Conservation (phyloP, 148 eudicot species). For the Amaranthus palmeri region DNA sequence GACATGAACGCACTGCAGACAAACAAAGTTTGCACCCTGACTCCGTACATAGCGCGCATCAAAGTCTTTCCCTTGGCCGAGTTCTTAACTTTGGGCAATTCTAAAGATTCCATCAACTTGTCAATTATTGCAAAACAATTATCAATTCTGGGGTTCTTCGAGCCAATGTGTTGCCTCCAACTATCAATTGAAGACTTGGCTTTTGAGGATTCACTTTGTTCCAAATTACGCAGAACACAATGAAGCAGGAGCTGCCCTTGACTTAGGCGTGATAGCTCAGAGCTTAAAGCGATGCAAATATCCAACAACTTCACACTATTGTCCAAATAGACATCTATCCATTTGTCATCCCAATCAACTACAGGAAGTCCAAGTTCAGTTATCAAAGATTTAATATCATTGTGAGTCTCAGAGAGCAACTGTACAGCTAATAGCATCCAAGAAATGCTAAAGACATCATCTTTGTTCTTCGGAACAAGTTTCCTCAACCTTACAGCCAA, state of each 20-base stretch:
- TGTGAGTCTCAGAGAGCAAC: conserved; percentile 59
- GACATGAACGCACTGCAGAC: conserved; percentile 59
- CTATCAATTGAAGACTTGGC: conserved; percentile 58
- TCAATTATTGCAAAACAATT: conserved; percentile 50
- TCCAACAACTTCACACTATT: conserved; percentile 80
- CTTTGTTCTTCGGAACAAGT: conserved; percentile 48
- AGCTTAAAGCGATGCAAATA: conserved; percentile 62
- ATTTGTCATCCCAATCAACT: conserved; percentile 78
- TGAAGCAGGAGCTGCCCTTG: conserved; percentile 71
- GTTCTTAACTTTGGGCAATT: conserved; percentile 74
- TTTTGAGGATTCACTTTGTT: conserved; percentile 27
- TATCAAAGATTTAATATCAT: conserved; percentile 59
- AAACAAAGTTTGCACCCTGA: conserved; percentile 60
- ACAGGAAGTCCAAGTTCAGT: conserved; percentile 78
- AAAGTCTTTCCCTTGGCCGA: conserved; percentile 77
- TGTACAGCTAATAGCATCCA: conserved; percentile 75
- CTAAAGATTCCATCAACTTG: conserved; percentile 46
- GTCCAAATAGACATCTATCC: conserved; percentile 89
- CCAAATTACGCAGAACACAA: conserved; percentile 44
- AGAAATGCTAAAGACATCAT: conserved; percentile 52
- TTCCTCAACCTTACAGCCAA: conserved; percentile 51
- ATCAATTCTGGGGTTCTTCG: conserved; percentile 54
- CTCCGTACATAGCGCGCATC: conserved; percentile 87
- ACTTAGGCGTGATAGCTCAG: conserved; percentile 62
- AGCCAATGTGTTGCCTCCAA: conserved; percentile 61